Conservation (phyloP, 2,329 filamentous ascomycete species). For the Botryotinia globosa region DNA sequence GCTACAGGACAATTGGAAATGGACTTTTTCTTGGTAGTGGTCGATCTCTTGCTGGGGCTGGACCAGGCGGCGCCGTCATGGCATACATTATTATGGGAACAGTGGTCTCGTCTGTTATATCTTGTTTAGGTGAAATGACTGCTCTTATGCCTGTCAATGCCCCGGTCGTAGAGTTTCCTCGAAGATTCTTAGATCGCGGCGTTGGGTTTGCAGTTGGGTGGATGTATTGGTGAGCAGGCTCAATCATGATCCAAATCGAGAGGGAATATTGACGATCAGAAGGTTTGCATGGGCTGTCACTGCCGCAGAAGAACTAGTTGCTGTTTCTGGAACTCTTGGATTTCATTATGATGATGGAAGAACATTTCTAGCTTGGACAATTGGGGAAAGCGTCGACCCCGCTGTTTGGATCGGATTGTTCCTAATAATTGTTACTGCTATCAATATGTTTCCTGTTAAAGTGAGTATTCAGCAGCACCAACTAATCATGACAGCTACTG, state of each 20-base stretch:
- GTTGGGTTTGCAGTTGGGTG: slow-evolving; percentile 43
- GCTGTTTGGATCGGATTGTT: slow-evolving; percentile 43
- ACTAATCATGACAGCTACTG: not conserved
- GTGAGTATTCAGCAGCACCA: slow-evolving; percentile 27
- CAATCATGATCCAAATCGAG: not conserved
- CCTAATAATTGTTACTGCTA: slow-evolving; percentile 38
- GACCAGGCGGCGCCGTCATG: slow-evolving; percentile 43
- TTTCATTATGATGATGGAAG: slow-evolving; percentile 42
- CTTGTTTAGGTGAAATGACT: slow-evolving; percentile 44
- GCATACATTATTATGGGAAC: slow-evolving; percentile 45
- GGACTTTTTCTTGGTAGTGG: slow-evolving; percentile 45
- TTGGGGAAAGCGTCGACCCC: slow-evolving; percentile 40
- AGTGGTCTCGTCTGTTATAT: slow-evolving; percentile 45
- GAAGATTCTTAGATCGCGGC: slow-evolving; percentile 41
- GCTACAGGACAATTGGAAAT: slow-evolving; percentile 42
- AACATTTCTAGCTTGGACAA: slow-evolving; percentile 39
- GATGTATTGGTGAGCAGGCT: slow-evolving; percentile 40
- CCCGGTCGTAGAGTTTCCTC: slow-evolving; percentile 42
- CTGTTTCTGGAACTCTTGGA: slow-evolving; percentile 39
- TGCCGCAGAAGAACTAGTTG: slow-evolving; percentile 41
- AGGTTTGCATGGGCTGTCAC: slow-evolving; percentile 43
- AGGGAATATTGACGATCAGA: not conserved
- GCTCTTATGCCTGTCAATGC: slow-evolving; percentile 43
- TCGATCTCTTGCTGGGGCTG: slow-evolving; percentile 42
- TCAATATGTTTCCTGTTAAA: slow-evolving; percentile 42